Evolutionary conservation across 164 flowering plant genomes (phyloP).

Genomic region (Vitis rupestris): DNA sequence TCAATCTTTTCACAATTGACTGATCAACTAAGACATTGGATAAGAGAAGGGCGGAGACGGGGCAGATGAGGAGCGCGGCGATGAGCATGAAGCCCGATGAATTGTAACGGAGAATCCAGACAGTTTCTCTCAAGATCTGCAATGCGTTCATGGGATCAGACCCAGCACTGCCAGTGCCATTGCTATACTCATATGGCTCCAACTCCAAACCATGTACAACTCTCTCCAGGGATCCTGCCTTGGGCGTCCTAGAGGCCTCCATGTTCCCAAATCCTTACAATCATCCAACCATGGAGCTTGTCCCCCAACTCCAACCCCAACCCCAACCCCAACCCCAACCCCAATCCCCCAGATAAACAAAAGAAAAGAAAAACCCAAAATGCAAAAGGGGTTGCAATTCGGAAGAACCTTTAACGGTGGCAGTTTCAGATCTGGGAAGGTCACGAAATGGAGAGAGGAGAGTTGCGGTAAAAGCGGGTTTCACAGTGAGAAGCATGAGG

Average conservation of each 20-base stretch:
- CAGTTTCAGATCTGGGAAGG: too few relatives aligned
- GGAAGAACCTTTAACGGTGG: too few relatives aligned
- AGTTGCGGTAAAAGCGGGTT: too few relatives aligned
- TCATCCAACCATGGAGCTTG: too few relatives aligned
- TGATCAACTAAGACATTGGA: conserved; percentile 76
- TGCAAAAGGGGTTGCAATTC: too few relatives aligned
- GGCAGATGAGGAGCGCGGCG: conserved; percentile 71
- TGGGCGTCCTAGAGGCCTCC: background rate
- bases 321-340: too few relatives aligned
- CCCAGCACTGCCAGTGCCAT: conserved; percentile 23
- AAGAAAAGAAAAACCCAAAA: too few relatives aligned
- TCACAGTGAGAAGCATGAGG: too few relatives aligned
- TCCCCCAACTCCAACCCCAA: too few relatives aligned
- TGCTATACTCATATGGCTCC: conserved; percentile 23
- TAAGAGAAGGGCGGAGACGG: conserved; percentile 63
- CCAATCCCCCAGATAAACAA: too few relatives aligned
- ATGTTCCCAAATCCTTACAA: too few relatives aligned
- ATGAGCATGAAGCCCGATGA: conserved; percentile 53
- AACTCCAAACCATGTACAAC: conserved; percentile 22
- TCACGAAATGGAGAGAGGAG: too few relatives aligned
- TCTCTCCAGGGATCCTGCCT: conserved; percentile 20
- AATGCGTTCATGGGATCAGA: conserved; percentile 61
- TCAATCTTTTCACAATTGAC: conserved; percentile 53
- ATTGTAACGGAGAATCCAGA: conserved; percentile 75
- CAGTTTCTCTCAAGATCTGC: conserved; percentile 86